Evolutionary conservation across 768 basidiomycete species (phyloP).

Genomic region (Mrakia blollopis): DNA sequence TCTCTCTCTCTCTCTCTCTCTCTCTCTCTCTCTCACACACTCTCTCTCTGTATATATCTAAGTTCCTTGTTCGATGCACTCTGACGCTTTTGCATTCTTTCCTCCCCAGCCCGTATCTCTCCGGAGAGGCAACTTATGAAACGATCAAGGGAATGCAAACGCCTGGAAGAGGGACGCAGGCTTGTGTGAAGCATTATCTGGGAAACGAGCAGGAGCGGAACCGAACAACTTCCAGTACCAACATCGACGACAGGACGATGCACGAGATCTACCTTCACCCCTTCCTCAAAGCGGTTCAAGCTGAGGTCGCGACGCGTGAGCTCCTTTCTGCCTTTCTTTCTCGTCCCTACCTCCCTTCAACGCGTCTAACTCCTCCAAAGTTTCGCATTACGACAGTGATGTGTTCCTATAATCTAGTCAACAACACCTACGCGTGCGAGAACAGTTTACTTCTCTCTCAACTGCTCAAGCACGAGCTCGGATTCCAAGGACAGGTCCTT

Average conservation of each 20-base stretch:
- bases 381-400: no score
- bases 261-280: constrained; percentile 55
- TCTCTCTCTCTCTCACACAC: no score
- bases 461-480: constrained; percentile 68
- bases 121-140: constrained; percentile 70
- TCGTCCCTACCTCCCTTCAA: no score
- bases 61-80: not conserved
- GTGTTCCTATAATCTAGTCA: constrained; percentile 62
- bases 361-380: no score
- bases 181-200: constrained; percentile 56
- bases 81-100: not conserved
- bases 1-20: no score
- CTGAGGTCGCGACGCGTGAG: constrained; percentile 56
- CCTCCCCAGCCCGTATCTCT: constrained; percentile 57
- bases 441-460: constrained; percentile 66
- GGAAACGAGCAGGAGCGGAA: constrained; percentile 43
- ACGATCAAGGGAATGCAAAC: constrained; percentile 55
- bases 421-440: constrained; percentile 65
- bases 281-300: constrained; percentile 53
- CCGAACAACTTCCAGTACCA: constrained; percentile 50
- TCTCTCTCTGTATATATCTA: no score
- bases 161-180: constrained; percentile 49
- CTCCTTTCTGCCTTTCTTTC: not conserved
- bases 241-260: constrained; percentile 73
- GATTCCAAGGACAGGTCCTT: constrained; percentile 58